These are phyloP conservation scores for Pseudogymnoascus pannorum DNA, from an alignment of 2,329 filamentous ascomycete species.

Conservation along the genomic window DNA sequence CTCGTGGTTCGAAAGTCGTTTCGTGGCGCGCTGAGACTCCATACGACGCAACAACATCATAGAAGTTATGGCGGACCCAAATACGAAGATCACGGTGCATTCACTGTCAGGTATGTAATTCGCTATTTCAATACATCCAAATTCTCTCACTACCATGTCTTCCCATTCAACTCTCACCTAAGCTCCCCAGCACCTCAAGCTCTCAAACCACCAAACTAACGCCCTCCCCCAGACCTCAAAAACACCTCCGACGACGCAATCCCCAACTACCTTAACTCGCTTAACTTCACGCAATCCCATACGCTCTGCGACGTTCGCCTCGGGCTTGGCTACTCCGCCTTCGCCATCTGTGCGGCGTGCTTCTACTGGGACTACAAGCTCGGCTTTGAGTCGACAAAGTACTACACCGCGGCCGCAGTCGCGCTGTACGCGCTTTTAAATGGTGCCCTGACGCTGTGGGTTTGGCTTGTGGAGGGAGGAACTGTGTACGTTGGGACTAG, in stretches of 20 bases:
- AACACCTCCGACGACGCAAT: constrained; percentile 95
- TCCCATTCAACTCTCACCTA: not conserved
- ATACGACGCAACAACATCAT: constrained; percentile 9
- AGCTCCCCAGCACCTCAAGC: not conserved
- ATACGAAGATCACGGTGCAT: constrained; percentile 27
- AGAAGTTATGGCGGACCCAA: constrained; percentile 24
- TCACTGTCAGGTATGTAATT: constrained; percentile 24
- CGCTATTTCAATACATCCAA: not conserved
- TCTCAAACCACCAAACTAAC: constrained; percentile 12
- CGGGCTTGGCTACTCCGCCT: constrained; percentile 72
- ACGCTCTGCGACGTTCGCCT: constrained; percentile 75
- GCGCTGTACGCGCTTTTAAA: constrained; percentile 74
- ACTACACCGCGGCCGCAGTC: constrained; percentile 74
- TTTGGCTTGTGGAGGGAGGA: constrained; percentile 73
- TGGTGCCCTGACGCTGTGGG: constrained; percentile 71
- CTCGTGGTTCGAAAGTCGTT: constrained; percentile 1
- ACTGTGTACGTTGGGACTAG: constrained; percentile 69
- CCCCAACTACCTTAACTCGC: constrained; percentile 82
- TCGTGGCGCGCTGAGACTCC: constrained; percentile 1
- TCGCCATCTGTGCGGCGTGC: constrained; percentile 70
- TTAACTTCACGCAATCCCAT: constrained; percentile 79
- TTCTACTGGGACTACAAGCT: constrained; percentile 90
- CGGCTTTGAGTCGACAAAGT: constrained; percentile 80
- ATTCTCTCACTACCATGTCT: not conserved
- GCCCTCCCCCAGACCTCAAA: constrained; percentile 67